Percentiles rank a stretch among this genome's conserved stretches.
Evolutionary conservation across 129 eudicot genomes (phyloP).

Genomic region (Flaveria ramosissima): DNA sequence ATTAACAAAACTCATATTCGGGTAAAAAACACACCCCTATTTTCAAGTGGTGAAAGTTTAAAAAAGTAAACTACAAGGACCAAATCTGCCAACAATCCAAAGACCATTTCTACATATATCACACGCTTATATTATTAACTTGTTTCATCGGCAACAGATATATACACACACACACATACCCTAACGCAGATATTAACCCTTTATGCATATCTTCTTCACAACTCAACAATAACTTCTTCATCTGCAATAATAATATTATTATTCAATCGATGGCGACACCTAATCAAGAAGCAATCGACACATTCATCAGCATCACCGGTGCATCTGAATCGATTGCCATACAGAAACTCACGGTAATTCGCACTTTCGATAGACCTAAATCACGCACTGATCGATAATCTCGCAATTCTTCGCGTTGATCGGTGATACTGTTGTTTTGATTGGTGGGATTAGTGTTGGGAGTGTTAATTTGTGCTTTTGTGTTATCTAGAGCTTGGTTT

Average conservation of each 20-base stretch:
- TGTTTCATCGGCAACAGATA: slow-evolving; percentile 11
- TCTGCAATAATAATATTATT: slow-evolving; percentile 29
- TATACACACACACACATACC: background rate
- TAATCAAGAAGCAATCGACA: slow-evolving; percentile 43
- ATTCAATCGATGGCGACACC: slow-evolving; percentile 67
- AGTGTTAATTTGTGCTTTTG: slow-evolving; percentile 17
- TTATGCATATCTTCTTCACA: slow-evolving; percentile 22
- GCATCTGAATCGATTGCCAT: slow-evolving; percentile 40
- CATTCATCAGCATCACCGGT: slow-evolving; percentile 45
- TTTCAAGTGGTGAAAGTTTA: background rate
- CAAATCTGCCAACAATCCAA: background rate
- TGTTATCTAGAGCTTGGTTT: slow-evolving; percentile 18
- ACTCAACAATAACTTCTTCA: background rate
- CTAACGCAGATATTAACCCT: slow-evolving; percentile 6
- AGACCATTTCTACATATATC: background rate
- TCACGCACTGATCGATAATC: slow-evolving; percentile 10
- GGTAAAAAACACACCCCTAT: no score
- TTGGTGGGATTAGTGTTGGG: background rate
- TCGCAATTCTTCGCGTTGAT: background rate
- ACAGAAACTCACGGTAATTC: slow-evolving; percentile 60
- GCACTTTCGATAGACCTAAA: background rate
- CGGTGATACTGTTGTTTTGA: background rate
- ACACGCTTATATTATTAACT: slow-evolving; percentile 5
- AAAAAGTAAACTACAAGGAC: slow-evolving; percentile 9
- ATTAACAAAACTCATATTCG: no score